These are phyloP conservation scores for Xylariaceae sp. DNA, from an alignment of 2,329 filamentous ascomycete species.

Conservation along the genomic window DNA sequence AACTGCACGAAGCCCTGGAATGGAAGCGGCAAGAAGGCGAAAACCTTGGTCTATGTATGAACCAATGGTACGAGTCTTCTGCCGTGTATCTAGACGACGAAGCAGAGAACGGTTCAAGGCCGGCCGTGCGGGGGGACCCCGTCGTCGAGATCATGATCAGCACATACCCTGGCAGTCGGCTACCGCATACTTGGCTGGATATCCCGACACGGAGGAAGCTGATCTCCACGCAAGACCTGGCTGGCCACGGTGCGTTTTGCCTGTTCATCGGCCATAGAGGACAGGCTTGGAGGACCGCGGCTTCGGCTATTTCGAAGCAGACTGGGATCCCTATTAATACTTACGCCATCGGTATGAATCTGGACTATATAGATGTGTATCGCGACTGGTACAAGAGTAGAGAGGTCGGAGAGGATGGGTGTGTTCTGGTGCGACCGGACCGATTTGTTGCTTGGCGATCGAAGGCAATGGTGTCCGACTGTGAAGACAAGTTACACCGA, in stretches of 20 bases:
- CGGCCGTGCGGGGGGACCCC: slow-evolving; percentile 30
- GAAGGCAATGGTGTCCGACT: slow-evolving; percentile 14
- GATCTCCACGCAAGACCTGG: slow-evolving; percentile 57
- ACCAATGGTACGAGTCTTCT: slow-evolving; percentile 45
- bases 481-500: slow-evolving; percentile 21
- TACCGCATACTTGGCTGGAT: slow-evolving; percentile 64
- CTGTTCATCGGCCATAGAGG: slow-evolving; percentile 54
- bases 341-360: slow-evolving; percentile 53
- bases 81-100: slow-evolving; percentile 37
- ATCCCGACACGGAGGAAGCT: slow-evolving; percentile 40
- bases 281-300: slow-evolving; percentile 50
- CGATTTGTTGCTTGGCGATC: slow-evolving; percentile 53
- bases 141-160: slow-evolving; percentile 29
- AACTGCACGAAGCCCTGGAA: slow-evolving; percentile 42
- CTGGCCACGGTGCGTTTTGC: slow-evolving; percentile 50
- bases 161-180: slow-evolving; percentile 55
- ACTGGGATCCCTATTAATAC: slow-evolving; percentile 46
- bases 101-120: slow-evolving; percentile 9
- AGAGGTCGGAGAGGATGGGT: slow-evolving; percentile 55
- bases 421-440: slow-evolving; percentile 56
- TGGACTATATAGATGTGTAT: slow-evolving; percentile 60
- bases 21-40: slow-evolving; percentile 50
- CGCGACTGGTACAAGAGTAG: slow-evolving; percentile 53
- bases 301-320: slow-evolving; percentile 31
- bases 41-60: slow-evolving; percentile 39